phyloP scores from a whole-genome alignment of 139 green algal species.

The Volvox africanus region DNA sequence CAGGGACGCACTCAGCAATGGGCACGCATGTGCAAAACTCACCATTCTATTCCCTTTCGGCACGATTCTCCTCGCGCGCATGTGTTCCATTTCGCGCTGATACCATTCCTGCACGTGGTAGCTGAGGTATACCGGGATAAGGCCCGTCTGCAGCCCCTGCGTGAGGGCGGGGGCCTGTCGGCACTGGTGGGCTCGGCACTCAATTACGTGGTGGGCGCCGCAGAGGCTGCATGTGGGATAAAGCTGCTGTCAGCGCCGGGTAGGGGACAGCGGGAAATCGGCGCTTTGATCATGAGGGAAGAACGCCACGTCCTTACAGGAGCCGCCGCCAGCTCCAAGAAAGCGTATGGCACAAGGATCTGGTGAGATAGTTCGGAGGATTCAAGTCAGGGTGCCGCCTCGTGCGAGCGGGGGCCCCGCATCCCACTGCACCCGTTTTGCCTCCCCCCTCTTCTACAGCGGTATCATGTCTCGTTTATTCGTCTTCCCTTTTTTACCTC shows the following conservation, averaged over 20 bases:
- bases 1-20: background rate
- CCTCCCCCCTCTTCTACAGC: background rate
- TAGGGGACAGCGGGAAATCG: background rate
- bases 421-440: background rate
- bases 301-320: background rate
- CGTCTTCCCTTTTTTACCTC: too few species aligned
- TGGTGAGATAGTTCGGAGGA: background rate
- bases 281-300: too few species aligned
- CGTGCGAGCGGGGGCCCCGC: background rate
- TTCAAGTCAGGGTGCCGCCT: background rate
- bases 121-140: background rate
- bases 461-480: too few species aligned
- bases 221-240: background rate
- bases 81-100: background rate
- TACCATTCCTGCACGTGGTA: background rate
- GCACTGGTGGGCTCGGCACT: conserved; percentile 13
- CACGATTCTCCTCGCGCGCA: background rate
- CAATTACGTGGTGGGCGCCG: background rate
- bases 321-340: background rate
- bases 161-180: background rate
- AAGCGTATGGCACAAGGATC: background rate
- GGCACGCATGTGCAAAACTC: background rate
- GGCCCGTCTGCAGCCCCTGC: background rate
- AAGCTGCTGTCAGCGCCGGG: background rate
- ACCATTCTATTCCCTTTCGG: background rate